These are phyloP conservation scores for Gaultheria prostrata DNA, from an alignment of 148 eudicot genomes.

Conservation along the genomic window DNA sequence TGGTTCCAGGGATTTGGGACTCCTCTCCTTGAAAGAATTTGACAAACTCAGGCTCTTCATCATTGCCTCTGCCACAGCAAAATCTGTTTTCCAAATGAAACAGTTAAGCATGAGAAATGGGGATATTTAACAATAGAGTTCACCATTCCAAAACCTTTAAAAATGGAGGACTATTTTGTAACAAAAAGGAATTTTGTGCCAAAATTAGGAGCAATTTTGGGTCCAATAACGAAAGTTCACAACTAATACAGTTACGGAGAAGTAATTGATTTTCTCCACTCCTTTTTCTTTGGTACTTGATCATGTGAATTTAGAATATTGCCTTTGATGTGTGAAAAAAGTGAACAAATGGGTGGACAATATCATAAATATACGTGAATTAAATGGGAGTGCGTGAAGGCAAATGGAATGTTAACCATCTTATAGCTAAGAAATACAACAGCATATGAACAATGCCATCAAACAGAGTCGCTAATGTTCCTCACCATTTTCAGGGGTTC, in stretches of 20 bases:
- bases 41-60: slow-evolving; percentile 33
- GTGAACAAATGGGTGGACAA: background rate
- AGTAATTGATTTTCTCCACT: background rate
- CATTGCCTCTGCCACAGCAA: slow-evolving; percentile 23
- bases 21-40: slow-evolving; percentile 28
- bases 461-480: background rate
- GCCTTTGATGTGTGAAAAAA: background rate
- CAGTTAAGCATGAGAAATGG: background rate
- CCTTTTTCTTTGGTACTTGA: background rate
- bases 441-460: background rate
- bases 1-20: slow-evolving; percentile 31
- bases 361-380: background rate
- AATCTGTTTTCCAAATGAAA: slow-evolving; percentile 9
- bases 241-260: background rate
- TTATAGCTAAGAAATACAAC: background rate
- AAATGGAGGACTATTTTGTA: background rate
- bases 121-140: background rate
- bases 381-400: background rate
- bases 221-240: background rate
- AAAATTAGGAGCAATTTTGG: background rate
- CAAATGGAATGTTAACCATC: background rate
- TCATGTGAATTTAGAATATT: background rate
- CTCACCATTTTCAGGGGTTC: slow-evolving; percentile 36
- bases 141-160: background rate
- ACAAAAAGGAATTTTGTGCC: background rate